Conservation (phyloP, 2,329 filamentous ascomycete species). For the Hortaea werneckii region DNA sequence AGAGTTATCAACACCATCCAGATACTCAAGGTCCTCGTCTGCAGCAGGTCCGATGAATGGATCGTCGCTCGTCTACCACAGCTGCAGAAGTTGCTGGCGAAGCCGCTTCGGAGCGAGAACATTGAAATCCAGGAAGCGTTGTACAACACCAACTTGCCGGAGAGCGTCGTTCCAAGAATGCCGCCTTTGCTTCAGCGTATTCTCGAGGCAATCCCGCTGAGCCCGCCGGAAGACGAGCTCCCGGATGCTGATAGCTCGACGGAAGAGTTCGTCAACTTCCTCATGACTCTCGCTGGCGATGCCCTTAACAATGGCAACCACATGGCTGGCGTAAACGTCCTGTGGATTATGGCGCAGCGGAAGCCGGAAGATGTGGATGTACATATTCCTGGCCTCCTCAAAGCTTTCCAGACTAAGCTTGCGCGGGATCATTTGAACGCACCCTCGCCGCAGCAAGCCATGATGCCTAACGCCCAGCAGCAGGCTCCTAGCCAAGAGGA, state of each 20-base stretch:
- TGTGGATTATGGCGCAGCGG: conserved; percentile 82
- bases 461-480: conserved; percentile 29
- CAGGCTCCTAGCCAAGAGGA: conserved; percentile 59
- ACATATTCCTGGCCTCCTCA: conserved; percentile 82
- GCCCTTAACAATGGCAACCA: conserved; percentile 66
- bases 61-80: conserved; percentile 65
- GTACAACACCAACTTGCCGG: conserved; percentile 61
- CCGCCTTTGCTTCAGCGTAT: conserved; percentile 69
- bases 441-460: conserved; percentile 50
- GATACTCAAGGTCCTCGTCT: conserved; percentile 79
- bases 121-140: conserved; percentile 89
- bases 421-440: conserved; percentile 83
- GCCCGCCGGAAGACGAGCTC: conserved; percentile 60
- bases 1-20: conserved; percentile 90
- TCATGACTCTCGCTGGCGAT: conserved; percentile 81
- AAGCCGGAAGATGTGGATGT: conserved; percentile 81
- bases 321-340: conserved; percentile 78
- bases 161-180: conserved; percentile 51
- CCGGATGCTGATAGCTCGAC: conserved; percentile 61
- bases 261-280: conserved; percentile 75
- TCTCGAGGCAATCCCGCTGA: conserved; percentile 79
- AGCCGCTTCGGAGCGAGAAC: conserved; percentile 77
- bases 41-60: conserved; percentile 85
- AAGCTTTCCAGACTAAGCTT: conserved; percentile 81
- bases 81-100: conserved; percentile 82